Evolutionary conservation across 1,284 basidiomycete genomes (phyloP).

Genomic region (Boletus smithii): DNA sequence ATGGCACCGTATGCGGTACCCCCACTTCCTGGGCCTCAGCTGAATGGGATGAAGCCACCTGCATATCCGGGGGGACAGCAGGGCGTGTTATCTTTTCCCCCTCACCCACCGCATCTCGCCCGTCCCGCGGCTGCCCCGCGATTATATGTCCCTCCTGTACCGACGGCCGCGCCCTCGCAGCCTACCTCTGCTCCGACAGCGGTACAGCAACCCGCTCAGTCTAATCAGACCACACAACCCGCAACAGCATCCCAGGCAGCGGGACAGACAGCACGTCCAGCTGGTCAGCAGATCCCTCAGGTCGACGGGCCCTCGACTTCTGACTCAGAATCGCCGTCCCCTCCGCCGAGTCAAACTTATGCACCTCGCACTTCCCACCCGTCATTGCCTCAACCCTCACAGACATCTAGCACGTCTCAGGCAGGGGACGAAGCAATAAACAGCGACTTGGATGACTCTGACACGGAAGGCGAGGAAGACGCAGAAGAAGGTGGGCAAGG

Average conservation of each 20-base stretch:
- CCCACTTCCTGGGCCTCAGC: constrained; percentile 60
- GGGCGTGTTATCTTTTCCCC: constrained; percentile 53
- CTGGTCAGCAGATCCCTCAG: constrained; percentile 58
- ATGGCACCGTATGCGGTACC: constrained; percentile 52
- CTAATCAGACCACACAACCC: constrained; percentile 14
- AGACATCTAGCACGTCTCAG: constrained; percentile 35
- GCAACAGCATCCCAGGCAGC: constrained; percentile 11
- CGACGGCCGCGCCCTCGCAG: constrained; percentile 12
- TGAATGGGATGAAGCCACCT: constrained; percentile 46
- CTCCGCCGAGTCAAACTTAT: constrained; percentile 53
- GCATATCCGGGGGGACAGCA: constrained; percentile 53
- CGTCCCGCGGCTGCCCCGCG: constrained; percentile 33
- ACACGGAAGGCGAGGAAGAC: constrained; percentile 75
- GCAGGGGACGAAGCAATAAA: constrained; percentile 84
- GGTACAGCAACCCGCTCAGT: constrained; percentile 15
- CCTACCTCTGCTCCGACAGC: constrained; percentile 12
- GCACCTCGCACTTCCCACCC: constrained; percentile 62
- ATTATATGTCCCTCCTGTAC: constrained; percentile 22
- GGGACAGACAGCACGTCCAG: constrained; percentile 16
- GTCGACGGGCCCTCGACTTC: constrained; percentile 58
- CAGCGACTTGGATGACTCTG: constrained; percentile 93
- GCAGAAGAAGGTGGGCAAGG: constrained; percentile 68
- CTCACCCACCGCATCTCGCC: constrained; percentile 43
- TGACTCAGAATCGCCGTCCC: constrained; percentile 59
- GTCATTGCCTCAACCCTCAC: constrained; percentile 51